Evolutionary conservation across 2,329 filamentous ascomycete species (phyloP).

Genomic region (Endoconidiophora laricicola): DNA sequence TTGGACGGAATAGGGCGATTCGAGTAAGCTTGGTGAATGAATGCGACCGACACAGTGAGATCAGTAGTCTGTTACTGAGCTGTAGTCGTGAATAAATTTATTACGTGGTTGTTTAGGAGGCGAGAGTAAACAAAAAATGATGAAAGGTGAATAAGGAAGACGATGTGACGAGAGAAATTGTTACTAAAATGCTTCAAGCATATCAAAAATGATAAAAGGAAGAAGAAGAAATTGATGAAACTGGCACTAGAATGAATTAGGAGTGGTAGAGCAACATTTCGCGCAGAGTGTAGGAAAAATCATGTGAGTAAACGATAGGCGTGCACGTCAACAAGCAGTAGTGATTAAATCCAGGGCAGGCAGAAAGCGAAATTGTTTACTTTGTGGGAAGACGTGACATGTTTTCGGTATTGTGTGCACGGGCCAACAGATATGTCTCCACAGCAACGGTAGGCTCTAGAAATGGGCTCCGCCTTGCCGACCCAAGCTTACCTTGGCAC

Average conservation of each 20-base stretch:
- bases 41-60: not conserved
- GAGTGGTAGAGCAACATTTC: slow-evolving; percentile 1
- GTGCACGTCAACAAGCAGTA: not conserved
- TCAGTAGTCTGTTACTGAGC: not conserved
- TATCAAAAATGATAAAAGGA: not conserved
- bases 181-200: not conserved
- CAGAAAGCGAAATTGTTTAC: slow-evolving; percentile 4
- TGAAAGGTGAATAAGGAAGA: not conserved
- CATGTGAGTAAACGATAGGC: not conserved
- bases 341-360: not conserved
- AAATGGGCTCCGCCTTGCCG: not conserved
- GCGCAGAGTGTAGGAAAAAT: not conserved
- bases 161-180: too few species aligned
- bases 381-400: not conserved
- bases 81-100: not conserved
- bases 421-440: not conserved
- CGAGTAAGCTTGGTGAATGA: not conserved
- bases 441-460: slow-evolving; percentile 4
- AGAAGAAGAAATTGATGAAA: not conserved
- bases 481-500: not conserved
- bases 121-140: not conserved
- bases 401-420: too few species aligned
- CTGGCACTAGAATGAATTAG: not conserved
- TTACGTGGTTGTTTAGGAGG: not conserved
- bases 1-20: slow-evolving; percentile 6